Base-by-base conservation (phyloP, 768 basidiomycete genomes). In the Leccinum truebloodii region DNA sequence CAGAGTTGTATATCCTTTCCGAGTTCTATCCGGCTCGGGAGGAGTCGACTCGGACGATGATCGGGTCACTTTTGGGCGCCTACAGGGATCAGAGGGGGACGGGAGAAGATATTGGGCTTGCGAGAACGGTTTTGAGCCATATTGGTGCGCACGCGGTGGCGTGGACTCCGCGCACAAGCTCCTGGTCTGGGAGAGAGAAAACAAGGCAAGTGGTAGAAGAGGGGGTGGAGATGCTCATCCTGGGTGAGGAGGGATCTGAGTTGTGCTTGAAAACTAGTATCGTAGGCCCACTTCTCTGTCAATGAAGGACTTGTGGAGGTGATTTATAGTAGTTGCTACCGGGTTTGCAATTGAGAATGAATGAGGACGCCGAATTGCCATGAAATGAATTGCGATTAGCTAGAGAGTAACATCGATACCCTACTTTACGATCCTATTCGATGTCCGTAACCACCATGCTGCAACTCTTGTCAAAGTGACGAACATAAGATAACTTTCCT, bases 121-220 rank as follows among this genome's bases (percentile, higher is more conserved):
- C 76, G 28, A 69, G 73, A 30, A 68, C 67, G 9, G 77, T 83
- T 12, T 48, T 80, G 51, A 67, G 75, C 6, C 86, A 86, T 55
- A 73, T 80, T 52, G 88, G 87, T 0, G 78, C 77, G 13, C 88
- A 90, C 70, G 69, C 83, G 37, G 79, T 82, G 10, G 77, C 79
- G 4, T 77, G 75, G 67, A 85, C 84, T 9, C 79, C 84, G 7
- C 76, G 84, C 2, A 62, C 76, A 22, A 54, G 55, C 6, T 64
- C 71, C 3, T 88, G 86, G 88, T 79, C 81, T 39, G 75, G 71
- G 32, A 78, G 75, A 59, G 78, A 83, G 59, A 71, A 67, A 55
- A 82, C 79, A 32, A 77, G 83, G 59, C 76, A 76, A 56, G 77
- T 83, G 6, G 83, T 86, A 18, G 58, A 67, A 57, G 79, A 83